phyloP scores from a whole-genome alignment of 306 rosid genomes.

The Vicia sativa region DNA sequence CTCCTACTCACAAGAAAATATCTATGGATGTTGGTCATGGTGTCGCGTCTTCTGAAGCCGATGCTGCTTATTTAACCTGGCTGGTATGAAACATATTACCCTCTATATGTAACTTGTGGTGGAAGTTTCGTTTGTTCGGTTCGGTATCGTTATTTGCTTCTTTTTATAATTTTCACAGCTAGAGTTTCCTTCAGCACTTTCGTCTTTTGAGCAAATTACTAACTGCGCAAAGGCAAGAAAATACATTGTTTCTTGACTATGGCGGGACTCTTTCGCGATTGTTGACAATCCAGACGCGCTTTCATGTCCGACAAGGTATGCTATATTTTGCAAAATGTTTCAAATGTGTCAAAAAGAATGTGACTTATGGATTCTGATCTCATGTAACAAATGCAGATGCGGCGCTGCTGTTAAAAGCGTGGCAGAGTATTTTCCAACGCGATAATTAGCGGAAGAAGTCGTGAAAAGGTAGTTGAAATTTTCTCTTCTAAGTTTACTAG shows the following conservation, averaged over 20 bases:
- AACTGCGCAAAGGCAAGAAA: conserved; percentile 79
- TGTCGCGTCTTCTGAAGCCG: conserved; percentile 55
- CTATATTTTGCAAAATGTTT: not conserved
- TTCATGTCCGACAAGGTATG: conserved; percentile 89
- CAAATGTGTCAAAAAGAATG: not conserved
- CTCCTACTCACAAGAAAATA: conserved; percentile 80
- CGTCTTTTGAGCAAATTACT: conserved; percentile 73
- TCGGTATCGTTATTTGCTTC: not conserved
- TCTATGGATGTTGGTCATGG: conserved; percentile 60
- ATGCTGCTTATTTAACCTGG: conserved; percentile 68
- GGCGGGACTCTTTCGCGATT: conserved; percentile 99
- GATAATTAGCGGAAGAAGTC: conserved; percentile 93
- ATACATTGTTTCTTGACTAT: conserved; percentile 86
- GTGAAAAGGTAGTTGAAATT: conserved; percentile 71
- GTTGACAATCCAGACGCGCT: conserved; percentile 95
- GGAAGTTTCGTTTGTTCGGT: conserved; percentile 31
- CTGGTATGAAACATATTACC: conserved; percentile 60
- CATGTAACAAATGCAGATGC: conserved; percentile 63
- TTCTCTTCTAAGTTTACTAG: not conserved
- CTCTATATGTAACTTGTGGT: conserved; percentile 1
- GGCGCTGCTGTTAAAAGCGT: conserved; percentile 70
- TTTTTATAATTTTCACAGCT: conserved; percentile 52
- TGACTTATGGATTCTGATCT: conserved; percentile 32
- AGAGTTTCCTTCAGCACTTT: conserved; percentile 84
- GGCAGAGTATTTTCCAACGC: conserved; percentile 80